Evolutionary conservation across 202 grass and related monocot species (phyloP), one percentile per base, ranked within the genome.

Genomic region (Elaeis oleifera): DNA sequence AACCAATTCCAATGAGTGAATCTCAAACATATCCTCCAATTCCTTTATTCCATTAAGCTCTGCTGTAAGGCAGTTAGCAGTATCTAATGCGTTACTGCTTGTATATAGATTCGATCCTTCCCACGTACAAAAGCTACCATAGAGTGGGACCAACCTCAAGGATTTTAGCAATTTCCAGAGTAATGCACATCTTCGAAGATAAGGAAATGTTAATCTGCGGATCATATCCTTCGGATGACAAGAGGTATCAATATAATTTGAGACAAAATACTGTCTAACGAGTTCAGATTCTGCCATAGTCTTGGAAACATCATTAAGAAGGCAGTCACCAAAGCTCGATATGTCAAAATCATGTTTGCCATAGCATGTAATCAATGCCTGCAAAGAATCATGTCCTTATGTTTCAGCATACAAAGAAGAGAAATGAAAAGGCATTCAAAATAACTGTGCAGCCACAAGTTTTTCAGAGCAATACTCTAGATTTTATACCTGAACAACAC

Each of bases 311-410:
- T 94, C 80, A 18, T 84, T 76, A 78, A 99, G 74, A 74, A 81
- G 59, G 67, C 78, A 82, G 50, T 72, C 68, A 23, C 53, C 83
- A 77, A 94, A 94, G 80, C 63, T 73, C 76, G 88, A 99, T 58
- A 68, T 53, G 57, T 99, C 85, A 70, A 92, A 89, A 58, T 67
- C 54, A 68, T 88, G 80, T 77, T 89, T 78, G 60, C 69, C 19
- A 54, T 94, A 99, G 83, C 88, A 99, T 53, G 88, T 87, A 71
- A 99, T 82, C 70, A 94, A 73, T 14, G 88, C 85, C 95, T 97
- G 63, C 73, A 79, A 71, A 23, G 74, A 68, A 68, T 71, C 16
- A 58, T 44, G 36, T 44, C 36, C 36, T 44, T 44, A 13, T 11
- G 36, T 2, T 44, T 44, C 13, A 1, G 9, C 23, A 81, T 67